A percentile compares a stretch with the other conserved stretches of the same genome.
These are phyloP conservation scores for Tranzscheliella williamsii DNA, from an alignment of 1,284 basidiomycete species.

Conservation along the genomic window DNA sequence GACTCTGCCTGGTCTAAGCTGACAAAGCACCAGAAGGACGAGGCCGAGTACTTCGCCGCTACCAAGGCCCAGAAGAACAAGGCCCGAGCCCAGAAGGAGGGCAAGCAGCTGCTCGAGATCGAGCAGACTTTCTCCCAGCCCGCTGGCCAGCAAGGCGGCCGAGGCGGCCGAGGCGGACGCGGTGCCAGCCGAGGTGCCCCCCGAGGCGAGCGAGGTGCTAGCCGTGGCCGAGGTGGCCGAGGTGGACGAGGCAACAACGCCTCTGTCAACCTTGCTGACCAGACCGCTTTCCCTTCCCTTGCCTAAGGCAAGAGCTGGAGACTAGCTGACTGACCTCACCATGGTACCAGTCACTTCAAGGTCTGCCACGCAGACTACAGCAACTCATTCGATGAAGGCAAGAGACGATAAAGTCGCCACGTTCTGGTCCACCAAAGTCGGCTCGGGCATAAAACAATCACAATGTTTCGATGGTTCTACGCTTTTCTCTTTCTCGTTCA, in stretches of 20 bases:
- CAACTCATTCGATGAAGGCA: too few species aligned
- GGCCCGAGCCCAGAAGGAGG: conserved; percentile 39
- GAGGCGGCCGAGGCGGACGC: conserved; percentile 36
- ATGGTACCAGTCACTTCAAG: too few species aligned
- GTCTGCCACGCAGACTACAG: too few species aligned
- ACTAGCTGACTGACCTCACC: too few species aligned
- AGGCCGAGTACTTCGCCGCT: conserved; percentile 53
- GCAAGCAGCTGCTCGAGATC: conserved; percentile 56
- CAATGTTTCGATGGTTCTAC: too few species aligned
- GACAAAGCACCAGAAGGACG: conserved; percentile 50
- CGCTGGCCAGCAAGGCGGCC: conserved; percentile 30
- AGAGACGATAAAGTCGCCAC: too few species aligned
- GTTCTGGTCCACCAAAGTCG: too few species aligned
- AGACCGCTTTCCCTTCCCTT: conserved; percentile 59
- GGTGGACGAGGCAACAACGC: conserved; percentile 66
- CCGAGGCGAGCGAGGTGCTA: conserved; percentile 38
- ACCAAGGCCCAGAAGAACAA: conserved; percentile 42
- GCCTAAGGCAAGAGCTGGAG: too few species aligned
- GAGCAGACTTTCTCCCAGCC: conserved; percentile 54
- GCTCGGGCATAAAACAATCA: too few species aligned
- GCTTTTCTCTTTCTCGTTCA: too few species aligned
- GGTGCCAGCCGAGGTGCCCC: conserved; percentile 42
- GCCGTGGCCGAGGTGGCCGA: conserved; percentile 64
- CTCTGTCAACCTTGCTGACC: conserved; percentile 65
- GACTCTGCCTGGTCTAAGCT: conserved; percentile 49